These are phyloP conservation scores for Tetracladium setigerum DNA, from an alignment of 495 filamentous ascomycete species.

Conservation along the genomic window DNA sequence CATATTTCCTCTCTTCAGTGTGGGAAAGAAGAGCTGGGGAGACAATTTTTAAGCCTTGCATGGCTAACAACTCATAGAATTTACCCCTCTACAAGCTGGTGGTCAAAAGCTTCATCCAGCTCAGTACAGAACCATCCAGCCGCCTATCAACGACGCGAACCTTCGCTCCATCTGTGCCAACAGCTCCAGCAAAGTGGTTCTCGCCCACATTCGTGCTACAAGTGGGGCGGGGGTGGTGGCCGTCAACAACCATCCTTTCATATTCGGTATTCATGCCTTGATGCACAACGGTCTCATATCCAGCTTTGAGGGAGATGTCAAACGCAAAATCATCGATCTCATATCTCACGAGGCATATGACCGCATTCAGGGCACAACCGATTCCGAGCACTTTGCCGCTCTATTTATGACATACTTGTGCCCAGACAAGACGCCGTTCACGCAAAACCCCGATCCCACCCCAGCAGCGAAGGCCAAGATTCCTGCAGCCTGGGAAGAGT, in stretches of 20 bases:
- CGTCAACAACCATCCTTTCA: slow-evolving; percentile 44
- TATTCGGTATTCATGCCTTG: slow-evolving; percentile 39
- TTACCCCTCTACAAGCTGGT: slow-evolving; percentile 7
- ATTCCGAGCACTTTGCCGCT: slow-evolving; percentile 42
- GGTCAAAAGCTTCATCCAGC: slow-evolving; percentile 29
- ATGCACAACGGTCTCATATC: slow-evolving; percentile 45
- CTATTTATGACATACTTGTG: slow-evolving; percentile 41
- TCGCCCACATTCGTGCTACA: slow-evolving; percentile 40
- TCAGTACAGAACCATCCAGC: slow-evolving; percentile 38
- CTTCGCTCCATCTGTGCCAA: slow-evolving; percentile 36
- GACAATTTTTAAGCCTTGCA: no score
- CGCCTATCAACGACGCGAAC: slow-evolving; percentile 39
- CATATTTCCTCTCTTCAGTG: slow-evolving; percentile 10
- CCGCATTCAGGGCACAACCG: slow-evolving; percentile 38
- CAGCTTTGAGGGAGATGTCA: slow-evolving; percentile 32
- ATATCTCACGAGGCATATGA: slow-evolving; percentile 35
- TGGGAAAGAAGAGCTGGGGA: no score
- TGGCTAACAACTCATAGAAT: no score
- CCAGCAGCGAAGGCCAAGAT: not conserved
- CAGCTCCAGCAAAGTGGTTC: slow-evolving; percentile 29
- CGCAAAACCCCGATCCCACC: not conserved
- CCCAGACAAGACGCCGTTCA: slow-evolving; percentile 8
- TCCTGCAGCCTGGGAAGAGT: slow-evolving; percentile 29
- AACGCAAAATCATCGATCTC: slow-evolving; percentile 28
- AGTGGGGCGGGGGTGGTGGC: slow-evolving; percentile 32